These are phyloP conservation scores for Gynandropsis gynandra DNA, from an alignment of 345 rosid species.

Conservation along the genomic window DNA sequence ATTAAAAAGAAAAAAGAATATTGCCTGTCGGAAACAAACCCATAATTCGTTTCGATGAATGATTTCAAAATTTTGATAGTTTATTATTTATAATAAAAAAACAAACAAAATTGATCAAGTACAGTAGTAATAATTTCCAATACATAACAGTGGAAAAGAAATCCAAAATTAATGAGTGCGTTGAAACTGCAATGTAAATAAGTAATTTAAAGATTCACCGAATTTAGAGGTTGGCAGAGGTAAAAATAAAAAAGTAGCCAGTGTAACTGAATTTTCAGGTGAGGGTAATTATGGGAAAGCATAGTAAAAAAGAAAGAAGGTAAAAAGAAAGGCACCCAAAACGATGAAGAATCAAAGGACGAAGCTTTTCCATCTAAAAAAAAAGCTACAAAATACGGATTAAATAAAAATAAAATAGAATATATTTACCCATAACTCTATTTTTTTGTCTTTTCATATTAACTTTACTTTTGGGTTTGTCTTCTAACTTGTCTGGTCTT, in stretches of 20 bases:
- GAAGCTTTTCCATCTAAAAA: conserved; percentile 26
- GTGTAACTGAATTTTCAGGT: conserved; percentile 1
- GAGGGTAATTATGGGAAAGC: not conserved
- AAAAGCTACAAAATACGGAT: conserved; percentile 13
- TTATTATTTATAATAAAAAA: too few species aligned
- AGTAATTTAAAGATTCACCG: not conserved
- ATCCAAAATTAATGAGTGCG: not conserved
- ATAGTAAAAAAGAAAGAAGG: not conserved
- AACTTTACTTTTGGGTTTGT: conserved; percentile 16
- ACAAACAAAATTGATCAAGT: too few species aligned
- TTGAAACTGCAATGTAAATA: not conserved
- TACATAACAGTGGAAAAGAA: not conserved
- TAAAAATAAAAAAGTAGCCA: not conserved
- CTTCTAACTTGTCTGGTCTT: conserved; percentile 6
- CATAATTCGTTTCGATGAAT: too few species aligned
- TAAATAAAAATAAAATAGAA: not conserved
- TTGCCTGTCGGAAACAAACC: too few species aligned
- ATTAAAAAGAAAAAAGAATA: too few species aligned
- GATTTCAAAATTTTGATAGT: too few species aligned
- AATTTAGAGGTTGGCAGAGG: conserved; percentile 11
- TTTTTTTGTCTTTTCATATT: conserved; percentile 15
- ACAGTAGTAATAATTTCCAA: too few species aligned
- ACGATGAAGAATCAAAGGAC: conserved; percentile 26
- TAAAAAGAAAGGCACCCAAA: conserved; percentile 8
- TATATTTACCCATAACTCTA: conserved; percentile 26